A percentile compares a stretch with the other conserved stretches of the same genome.
Evolutionary conservation across 148 eudicot genomes (phyloP).

Genomic region (Spergularia bocconei): DNA sequence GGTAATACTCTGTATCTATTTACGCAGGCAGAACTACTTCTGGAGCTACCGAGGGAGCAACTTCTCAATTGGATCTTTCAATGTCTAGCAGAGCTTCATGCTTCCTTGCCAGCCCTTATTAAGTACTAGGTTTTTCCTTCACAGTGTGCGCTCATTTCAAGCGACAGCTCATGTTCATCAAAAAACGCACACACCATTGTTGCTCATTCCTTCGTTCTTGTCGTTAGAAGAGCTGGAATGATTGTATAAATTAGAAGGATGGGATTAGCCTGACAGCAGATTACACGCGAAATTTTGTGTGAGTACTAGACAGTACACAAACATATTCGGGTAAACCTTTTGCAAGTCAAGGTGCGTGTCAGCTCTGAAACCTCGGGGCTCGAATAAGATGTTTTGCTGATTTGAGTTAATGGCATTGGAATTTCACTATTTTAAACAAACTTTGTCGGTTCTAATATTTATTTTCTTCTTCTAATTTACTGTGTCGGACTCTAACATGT

Average conservation of each 20-base stretch:
- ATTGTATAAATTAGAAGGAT: constrained; percentile 10
- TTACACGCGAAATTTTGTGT: background rate
- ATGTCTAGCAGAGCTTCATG: constrained; percentile 79
- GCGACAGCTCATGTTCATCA: background rate
- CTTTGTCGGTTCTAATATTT: background rate
- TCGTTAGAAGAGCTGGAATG: background rate
- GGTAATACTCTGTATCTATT: background rate
- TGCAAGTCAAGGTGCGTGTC: background rate
- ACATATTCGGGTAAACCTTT: constrained; percentile 16
- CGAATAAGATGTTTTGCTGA: background rate
- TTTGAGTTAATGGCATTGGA: background rate
- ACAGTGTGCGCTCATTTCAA: background rate
- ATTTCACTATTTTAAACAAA: background rate
- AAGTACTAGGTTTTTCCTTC: constrained; percentile 49
- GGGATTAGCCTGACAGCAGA: background rate
- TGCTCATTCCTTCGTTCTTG: background rate
- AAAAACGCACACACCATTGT: background rate
- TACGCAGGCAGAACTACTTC: constrained; percentile 75
- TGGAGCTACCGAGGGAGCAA: constrained; percentile 86
- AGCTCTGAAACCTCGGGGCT: background rate
- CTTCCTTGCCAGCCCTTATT: constrained; percentile 72
- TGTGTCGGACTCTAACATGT: background rate
- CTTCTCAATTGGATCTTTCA: constrained; percentile 92
- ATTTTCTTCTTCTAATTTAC: background rate
- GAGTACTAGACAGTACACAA: background rate